Evolutionary conservation across 306 rosid genomes (phyloP).

Genomic region (Casuarina cunninghamiana): DNA sequence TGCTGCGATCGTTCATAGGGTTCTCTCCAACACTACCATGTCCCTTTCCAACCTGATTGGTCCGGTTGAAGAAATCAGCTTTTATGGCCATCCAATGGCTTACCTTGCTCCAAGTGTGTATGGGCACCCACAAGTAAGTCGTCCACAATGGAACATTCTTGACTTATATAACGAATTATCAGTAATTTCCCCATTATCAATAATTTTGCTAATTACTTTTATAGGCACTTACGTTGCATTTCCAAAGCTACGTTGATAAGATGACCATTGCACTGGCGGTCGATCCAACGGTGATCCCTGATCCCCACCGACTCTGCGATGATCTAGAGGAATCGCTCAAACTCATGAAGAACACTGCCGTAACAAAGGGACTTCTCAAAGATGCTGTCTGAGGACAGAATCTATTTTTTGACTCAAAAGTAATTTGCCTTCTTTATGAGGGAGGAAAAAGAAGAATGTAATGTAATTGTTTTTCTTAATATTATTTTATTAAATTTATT

Average conservation of each 20-base stretch:
- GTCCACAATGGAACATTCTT: background rate
- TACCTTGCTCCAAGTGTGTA: slow-evolving; percentile 61
- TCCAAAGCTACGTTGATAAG: slow-evolving; percentile 46
- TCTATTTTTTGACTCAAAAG: no score
- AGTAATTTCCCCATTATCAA: background rate
- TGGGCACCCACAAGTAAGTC: slow-evolving; percentile 68
- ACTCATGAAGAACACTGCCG: slow-evolving; percentile 34
- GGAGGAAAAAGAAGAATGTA: no score
- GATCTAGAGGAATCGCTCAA: slow-evolving; percentile 59
- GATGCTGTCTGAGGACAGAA: slow-evolving; percentile 9
- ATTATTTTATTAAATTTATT: no score
- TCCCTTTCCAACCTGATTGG: slow-evolving; percentile 58
- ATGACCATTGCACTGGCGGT: slow-evolving; percentile 52
- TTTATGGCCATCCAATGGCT: slow-evolving; percentile 53
- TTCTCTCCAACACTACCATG: slow-evolving; percentile 46
- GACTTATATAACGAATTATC: background rate
- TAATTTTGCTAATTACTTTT: background rate
- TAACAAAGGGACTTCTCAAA: slow-evolving; percentile 18
- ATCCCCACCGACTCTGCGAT: slow-evolving; percentile 53
- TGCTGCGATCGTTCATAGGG: slow-evolving; percentile 41
- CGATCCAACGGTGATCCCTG: slow-evolving; percentile 52
- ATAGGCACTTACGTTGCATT: slow-evolving; percentile 72
- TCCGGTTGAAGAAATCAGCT: slow-evolving; percentile 64
- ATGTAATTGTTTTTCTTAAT: background rate
- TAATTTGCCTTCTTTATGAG: no score